Evolutionary conservation across 2,329 filamentous ascomycete genomes (phyloP), one percentile per base, ranked within the genome.

Genomic region (Claviceps quebecensis): DNA sequence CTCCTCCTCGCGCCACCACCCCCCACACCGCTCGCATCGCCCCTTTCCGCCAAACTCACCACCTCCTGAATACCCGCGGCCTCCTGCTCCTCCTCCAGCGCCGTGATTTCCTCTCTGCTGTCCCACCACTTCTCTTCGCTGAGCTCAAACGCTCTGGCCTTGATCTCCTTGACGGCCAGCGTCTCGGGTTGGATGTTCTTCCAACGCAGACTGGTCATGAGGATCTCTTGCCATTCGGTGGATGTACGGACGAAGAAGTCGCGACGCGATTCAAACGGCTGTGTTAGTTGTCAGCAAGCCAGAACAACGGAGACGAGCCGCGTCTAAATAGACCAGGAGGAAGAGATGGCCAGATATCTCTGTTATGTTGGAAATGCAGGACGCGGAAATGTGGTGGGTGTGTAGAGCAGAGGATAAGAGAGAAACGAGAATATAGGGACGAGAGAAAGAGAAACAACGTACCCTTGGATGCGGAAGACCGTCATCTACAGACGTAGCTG

Each of bases 71-170:
- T 96, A 9, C 93, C 90, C 37, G 89, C 87, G 47, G 86, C 90
- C 68, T 96, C 91, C 71, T 97, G 89, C 71, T 96, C 91, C 68
- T 96, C 91, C 69, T 98, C 93, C 62, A 97, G 68, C 6, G 81
- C 85, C 50, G 83, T 85, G 57, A 98, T 86, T 70, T 97, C 91
- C 71, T 98, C 93, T 60, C 93, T 79, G 64, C 85, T 89, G 73
- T 96, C 93, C 93, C 93, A 98, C 93, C 93, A 98, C 67, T 95
- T 95, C 70, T 90, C 86, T 68, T 98, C 93, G 41, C 90, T 90
- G 56, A 88, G 76, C 63, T 88, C 84, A 65, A 96, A 98, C 1
- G 89, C 93, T 64, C 81, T 83, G 61, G 90, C 85, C 66, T 95
- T 89, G 61, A 97, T 82, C 71, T 97, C 93, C 73, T 98, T 98